Evolutionary conservation across 2,329 filamentous ascomycete species (phyloP).

Genomic region (Dactylonectria estremocensis): DNA sequence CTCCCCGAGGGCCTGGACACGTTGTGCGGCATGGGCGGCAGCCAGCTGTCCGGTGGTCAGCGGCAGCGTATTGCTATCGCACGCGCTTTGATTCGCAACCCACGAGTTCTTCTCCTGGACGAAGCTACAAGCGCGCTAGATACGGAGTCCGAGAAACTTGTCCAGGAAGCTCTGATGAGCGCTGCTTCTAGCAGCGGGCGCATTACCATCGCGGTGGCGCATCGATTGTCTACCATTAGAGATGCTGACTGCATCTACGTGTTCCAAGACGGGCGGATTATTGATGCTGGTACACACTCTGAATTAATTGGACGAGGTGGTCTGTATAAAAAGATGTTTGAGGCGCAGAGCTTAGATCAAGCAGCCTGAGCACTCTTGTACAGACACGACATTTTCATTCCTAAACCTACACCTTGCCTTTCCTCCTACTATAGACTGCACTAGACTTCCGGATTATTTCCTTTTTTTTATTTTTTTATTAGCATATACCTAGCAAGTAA

Average conservation of each 20-base stretch:
- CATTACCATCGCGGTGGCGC: conserved; percentile 9
- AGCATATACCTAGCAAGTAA: no score
- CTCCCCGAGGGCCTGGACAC: conserved; percentile 31
- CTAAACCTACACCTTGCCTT: no score
- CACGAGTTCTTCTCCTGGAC: conserved; percentile 7
- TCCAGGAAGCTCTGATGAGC: not conserved
- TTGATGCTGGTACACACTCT: not conserved
- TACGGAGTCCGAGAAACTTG: not conserved
- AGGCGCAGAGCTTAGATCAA: not conserved
- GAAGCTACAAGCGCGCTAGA: conserved; percentile 14
- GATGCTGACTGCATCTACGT: conserved; percentile 7
- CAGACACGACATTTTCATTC: no score
- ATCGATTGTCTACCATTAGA: not conserved
- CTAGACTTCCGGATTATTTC: no score
- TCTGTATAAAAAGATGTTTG: not conserved
- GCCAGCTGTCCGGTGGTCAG: conserved; percentile 9
- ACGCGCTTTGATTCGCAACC: conserved; percentile 1
- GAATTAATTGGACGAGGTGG: not conserved
- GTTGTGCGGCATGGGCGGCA: not conserved
- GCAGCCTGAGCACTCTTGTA: no score
- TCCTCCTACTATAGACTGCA: no score
- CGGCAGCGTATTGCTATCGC: conserved; percentile 10
- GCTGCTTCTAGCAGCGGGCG: not conserved
- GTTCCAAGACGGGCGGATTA: not conserved
- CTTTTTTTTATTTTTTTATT: no score